Evolutionary conservation across 108 stramenopile species (phyloP).

Genomic region (Skeletonema tropicum): DNA sequence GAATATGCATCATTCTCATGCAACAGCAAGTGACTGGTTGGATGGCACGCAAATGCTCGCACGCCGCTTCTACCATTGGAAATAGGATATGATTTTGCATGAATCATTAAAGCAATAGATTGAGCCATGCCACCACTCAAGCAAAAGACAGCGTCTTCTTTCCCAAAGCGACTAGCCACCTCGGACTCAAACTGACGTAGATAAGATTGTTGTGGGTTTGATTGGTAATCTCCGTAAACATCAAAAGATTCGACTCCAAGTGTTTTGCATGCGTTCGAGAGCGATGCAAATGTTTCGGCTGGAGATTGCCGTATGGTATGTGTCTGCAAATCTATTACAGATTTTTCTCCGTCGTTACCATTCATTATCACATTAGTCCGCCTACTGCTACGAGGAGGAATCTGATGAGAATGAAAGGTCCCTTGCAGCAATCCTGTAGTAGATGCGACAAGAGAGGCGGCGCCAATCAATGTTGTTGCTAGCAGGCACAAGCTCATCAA

Average conservation of each 20-base stretch:
- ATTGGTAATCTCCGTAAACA: slow-evolving; percentile 66
- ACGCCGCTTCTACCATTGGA: slow-evolving; percentile 1
- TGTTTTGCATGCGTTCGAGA: slow-evolving; percentile 34
- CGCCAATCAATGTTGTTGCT: background rate
- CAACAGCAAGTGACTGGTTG: slow-evolving; percentile 69
- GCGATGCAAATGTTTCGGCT: slow-evolving; percentile 27
- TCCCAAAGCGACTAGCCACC: slow-evolving; percentile 62
- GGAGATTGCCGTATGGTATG: slow-evolving; percentile 50
- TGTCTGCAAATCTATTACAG: slow-evolving; percentile 23
- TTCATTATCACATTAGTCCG: background rate
- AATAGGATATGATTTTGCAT: slow-evolving; percentile 18
- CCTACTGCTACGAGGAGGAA: background rate
- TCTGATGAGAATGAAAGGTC: background rate
- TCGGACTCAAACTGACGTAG: slow-evolving; percentile 72
- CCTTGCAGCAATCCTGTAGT: background rate
- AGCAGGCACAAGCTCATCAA: background rate
- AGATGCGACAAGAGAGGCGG: background rate
- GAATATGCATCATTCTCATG: slow-evolving; percentile 68
- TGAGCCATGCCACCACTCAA: slow-evolving; percentile 86
- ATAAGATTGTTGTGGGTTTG: slow-evolving; percentile 42
- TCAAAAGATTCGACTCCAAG: slow-evolving; percentile 47
- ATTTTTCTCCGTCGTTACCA: background rate
- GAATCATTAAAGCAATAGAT: slow-evolving; percentile 70
- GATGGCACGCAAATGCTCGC: slow-evolving; percentile 67
- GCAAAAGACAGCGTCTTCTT: slow-evolving; percentile 81